These are phyloP conservation scores for Uromyces viciae-fabae DNA, from an alignment of 1,284 basidiomycete species.

Conservation along the genomic window DNA sequence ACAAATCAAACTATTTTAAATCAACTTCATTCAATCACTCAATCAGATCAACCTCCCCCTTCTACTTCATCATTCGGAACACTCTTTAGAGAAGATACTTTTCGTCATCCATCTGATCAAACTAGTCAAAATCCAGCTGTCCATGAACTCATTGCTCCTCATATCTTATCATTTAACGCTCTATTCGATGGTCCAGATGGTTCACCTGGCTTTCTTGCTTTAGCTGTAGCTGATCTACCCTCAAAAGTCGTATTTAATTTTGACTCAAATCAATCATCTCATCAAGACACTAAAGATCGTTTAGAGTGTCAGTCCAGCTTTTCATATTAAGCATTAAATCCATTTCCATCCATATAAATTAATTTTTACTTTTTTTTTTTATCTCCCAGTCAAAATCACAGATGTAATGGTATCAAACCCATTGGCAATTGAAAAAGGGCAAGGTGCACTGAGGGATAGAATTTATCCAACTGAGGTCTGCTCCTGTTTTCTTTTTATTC, in stretches of 20 bases:
- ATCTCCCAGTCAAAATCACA: constrained; percentile 75
- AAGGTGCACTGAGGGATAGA: constrained; percentile 68
- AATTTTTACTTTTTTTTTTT: neutral
- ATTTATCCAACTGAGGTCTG: constrained; percentile 82
- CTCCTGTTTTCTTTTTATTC: constrained; percentile 48
- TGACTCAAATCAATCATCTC: constrained; percentile 56
- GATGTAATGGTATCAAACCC: constrained; percentile 79
- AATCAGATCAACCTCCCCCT: constrained; percentile 8
- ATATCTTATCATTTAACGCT: constrained; percentile 94
- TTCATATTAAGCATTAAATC: neutral
- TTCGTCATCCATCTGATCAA: constrained; percentile 70
- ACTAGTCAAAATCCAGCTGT: constrained; percentile 74
- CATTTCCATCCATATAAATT: neutral
- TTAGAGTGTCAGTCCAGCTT: constrained; percentile 51
- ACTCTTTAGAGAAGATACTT: constrained; percentile 73
- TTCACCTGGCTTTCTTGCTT: constrained; percentile 72
- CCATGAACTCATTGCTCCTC: constrained; percentile 88
- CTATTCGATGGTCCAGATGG: constrained; percentile 74
- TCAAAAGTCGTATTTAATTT: constrained; percentile 87
- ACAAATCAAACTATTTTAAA: constrained; percentile 48
- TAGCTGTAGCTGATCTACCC: constrained; percentile 78
- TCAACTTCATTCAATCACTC: constrained; percentile 34
- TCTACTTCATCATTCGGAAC: constrained; percentile 65
- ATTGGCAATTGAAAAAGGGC: constrained; percentile 80
- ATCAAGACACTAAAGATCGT: constrained; percentile 54